Base-by-base conservation (phyloP, 2,329 filamentous ascomycete genomes). In the Fusarium praegraminearum region DNA sequence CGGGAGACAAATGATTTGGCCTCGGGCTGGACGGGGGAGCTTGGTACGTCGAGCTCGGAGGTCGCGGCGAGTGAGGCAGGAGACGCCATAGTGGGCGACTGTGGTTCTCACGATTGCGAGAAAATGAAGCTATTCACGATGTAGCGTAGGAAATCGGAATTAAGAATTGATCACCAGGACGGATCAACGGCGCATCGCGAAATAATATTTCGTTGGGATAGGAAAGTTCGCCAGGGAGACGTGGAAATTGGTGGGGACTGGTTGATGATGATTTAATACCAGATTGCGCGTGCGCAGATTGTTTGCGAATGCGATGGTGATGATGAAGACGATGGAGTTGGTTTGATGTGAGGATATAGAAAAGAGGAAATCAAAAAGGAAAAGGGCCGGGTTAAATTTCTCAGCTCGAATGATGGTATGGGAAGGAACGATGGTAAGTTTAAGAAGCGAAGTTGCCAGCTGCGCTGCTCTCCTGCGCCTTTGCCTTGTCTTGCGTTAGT, bases 1-100 rank as follows among this genome's bases (percentile, higher is more conserved):
- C 80, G 81, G 26, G 83, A 83, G 67, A 80, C 77, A 64, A 85
- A 84, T 5, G 83, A 85, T 73, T 84, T 84, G 71, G 74, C 73
- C 67, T 83, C 82, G 55, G 71, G 70, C 33, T 77, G 78, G 26
- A 71, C 77, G 24, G 84, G 84, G 11, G 84, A 86, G 72, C 83
- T 85, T 24, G 80, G 79, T 1, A 77, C 75, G 59, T 86, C 84
- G 35, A 79, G 73, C 57, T 85, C 84, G 49, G 83, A 85, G 70
- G 81, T 80, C 64, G 78, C 80, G 60, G 76, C 77, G 61, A 77
- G 70, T 20, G 80, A 83, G 72, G 75, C 79, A 40, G 82, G 81
- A 40, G 82, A 81, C 32, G 80, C 78, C 80, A 82, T 82, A 49
- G 54, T 70, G 71, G 44, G 55, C 43, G 50, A 40, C 58, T 50